phyloP scores from a whole-genome alignment of 441 rosid species.

The Populus hybrid region DNA sequence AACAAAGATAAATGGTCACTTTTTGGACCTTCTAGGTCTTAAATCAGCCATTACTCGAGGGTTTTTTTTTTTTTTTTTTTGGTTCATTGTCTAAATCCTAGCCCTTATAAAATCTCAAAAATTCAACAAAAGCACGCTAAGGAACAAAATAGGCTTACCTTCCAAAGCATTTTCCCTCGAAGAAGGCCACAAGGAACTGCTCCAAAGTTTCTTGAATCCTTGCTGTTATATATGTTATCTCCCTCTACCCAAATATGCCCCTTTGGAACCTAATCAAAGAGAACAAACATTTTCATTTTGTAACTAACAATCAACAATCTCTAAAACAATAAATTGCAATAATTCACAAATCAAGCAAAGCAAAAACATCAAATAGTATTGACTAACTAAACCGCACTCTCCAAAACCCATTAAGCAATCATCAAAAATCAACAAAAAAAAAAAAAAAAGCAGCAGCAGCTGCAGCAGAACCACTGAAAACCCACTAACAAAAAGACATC shows the following conservation, averaged over 20 bases:
- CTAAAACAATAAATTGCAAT: not conserved
- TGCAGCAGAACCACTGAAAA: not conserved
- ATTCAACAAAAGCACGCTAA: not conserved
- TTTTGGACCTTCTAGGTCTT: not conserved
- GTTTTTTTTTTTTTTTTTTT: too few species aligned
- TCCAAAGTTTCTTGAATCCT: slow-evolving; percentile 73
- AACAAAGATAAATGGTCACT: not conserved
- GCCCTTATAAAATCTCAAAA: not conserved
- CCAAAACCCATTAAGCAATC: not conserved
- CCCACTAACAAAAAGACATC: not conserved
- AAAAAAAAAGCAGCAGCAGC: not conserved
- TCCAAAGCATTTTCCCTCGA: slow-evolving; percentile 57
- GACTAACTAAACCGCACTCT: not conserved
- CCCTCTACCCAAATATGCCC: slow-evolving; percentile 77
- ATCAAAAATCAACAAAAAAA: not conserved
- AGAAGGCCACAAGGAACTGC: slow-evolving; percentile 72
- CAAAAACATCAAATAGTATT: not conserved
- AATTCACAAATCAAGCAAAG: not conserved
- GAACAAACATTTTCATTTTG: not conserved
- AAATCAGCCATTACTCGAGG: too few species aligned
- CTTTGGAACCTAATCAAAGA: slow-evolving; percentile 54
- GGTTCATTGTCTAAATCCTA: not conserved
- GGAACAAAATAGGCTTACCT: slow-evolving; percentile 38
- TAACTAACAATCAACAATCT: slow-evolving; percentile 1
- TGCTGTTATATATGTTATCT: slow-evolving; percentile 50